phyloP scores from a whole-genome alignment of 192 early-diverging fungal species.

The Gryganskiella cystojenkinii region DNA sequence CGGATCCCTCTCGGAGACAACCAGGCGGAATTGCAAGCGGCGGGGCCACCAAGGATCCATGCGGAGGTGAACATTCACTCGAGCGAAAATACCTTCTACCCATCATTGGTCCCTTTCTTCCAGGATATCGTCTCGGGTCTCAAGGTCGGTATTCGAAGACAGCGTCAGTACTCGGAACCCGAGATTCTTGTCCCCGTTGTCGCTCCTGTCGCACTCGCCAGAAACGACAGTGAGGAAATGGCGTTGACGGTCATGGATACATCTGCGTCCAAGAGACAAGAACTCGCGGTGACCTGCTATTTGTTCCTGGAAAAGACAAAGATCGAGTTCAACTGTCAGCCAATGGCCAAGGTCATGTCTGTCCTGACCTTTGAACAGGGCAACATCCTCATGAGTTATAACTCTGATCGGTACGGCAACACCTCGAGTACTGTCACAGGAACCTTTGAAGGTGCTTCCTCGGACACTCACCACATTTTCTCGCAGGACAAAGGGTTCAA shows the following conservation, averaged over 20 bases:
- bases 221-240: background rate
- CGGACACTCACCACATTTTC: slow-evolving; percentile 74
- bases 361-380: slow-evolving; percentile 76
- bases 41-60: slow-evolving; percentile 57
- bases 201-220: slow-evolving; percentile 5
- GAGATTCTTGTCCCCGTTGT: slow-evolving; percentile 3
- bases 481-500: slow-evolving; percentile 74
- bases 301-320: slow-evolving; percentile 72
- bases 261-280: slow-evolving; percentile 41
- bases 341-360: slow-evolving; percentile 77
- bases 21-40: slow-evolving; percentile 24
- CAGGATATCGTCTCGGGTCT: slow-evolving; percentile 72
- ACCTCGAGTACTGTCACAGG: slow-evolving; percentile 65
- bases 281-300: slow-evolving; percentile 61
- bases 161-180: slow-evolving; percentile 30
- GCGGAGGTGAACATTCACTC: slow-evolving; percentile 72
- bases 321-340: slow-evolving; percentile 78
- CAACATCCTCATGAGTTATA: slow-evolving; percentile 67
- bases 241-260: slow-evolving; percentile 10
- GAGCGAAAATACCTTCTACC: slow-evolving; percentile 78
- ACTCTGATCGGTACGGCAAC: slow-evolving; percentile 45
- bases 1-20: slow-evolving; percentile 58
- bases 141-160: slow-evolving; percentile 65
- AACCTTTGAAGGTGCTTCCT: slow-evolving; percentile 67
- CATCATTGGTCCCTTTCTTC: slow-evolving; percentile 76